Base-by-base conservation (phyloP, 2,329 filamentous ascomycete species). In the Chaetothyriales sp. region DNA sequence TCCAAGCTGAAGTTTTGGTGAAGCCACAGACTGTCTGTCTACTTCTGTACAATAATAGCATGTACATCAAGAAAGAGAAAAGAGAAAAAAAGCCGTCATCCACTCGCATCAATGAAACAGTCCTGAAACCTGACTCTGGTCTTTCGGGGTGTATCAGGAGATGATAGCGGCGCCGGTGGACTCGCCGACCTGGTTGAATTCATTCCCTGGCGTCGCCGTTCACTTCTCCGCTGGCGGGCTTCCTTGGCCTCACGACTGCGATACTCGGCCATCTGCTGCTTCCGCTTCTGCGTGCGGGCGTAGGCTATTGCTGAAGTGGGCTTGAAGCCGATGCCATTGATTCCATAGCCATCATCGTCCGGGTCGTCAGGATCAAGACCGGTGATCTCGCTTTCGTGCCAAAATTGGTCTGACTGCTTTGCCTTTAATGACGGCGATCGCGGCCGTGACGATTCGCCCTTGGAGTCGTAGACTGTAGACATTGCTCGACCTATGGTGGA, bases 291-390 rank as follows among this genome's bases (percentile, higher is more conserved):
- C 43, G 72, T 70, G 46, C 78, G 66, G 15, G 72, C 72, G 65
- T 75, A 75, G 1, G 76, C 77, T 26, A 78, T 72, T 43, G 76
- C 74, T 15, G 78, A 71, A 1, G 78, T 81, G 2, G 79, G 78
- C 52, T 72, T 73, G 63, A 81, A 82, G 0, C 79, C 79, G 51
- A 82, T 72, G 1, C 79, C 79, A 58, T 82, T 81, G 55, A 81
- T 73, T 4, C 79, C 79, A 50, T 77, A 76, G 2, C 78, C 78
- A 61, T 82, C 79, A 59, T 81, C 78, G 42, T 73, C 73, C 5
- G 75, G 74, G 49, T 79, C 75, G 3, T 66, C 70, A 2, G 72
- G 70, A 48, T 75, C 70, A 58, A 80, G 75, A 12, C 78, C 78
- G 4, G 78, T 81, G 59, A 81, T 81, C 60, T 82, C 79, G 39